Conservation (phyloP, 108 stramenopile species). For the Skeletonema marinoi region DNA sequence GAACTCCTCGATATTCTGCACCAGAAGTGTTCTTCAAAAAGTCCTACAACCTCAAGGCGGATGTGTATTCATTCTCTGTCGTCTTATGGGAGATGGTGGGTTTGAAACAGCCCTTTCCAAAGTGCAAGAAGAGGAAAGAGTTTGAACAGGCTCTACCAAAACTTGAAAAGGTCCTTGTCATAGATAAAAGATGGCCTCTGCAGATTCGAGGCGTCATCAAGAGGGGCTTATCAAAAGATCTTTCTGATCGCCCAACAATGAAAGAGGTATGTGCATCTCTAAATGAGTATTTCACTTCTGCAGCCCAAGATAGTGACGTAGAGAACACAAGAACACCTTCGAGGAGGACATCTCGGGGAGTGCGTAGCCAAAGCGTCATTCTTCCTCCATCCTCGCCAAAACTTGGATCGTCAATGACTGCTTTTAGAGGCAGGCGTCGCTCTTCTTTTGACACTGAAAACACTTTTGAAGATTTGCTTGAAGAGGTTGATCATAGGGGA, state of each 20-base stretch:
- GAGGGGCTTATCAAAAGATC: background rate
- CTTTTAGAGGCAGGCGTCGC: too few species aligned
- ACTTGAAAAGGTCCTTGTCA: background rate
- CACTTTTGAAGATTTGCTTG: too few species aligned
- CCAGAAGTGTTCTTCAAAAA: slow-evolving; percentile 28
- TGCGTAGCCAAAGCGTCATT: background rate
- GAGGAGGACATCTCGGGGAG: background rate
- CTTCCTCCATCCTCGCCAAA: background rate
- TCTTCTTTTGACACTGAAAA: too few species aligned
- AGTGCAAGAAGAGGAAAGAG: slow-evolving; percentile 15
- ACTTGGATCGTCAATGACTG: too few species aligned
- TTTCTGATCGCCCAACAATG: background rate
- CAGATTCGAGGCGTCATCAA: background rate
- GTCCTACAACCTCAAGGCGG: slow-evolving; percentile 63
- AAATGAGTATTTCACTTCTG: background rate
- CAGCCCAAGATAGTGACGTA: background rate
- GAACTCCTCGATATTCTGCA: slow-evolving; percentile 54
- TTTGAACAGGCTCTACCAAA: background rate
- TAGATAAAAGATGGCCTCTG: background rate
- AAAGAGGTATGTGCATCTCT: background rate
- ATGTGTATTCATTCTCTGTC: slow-evolving; percentile 1
- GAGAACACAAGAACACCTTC: background rate
- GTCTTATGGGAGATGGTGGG: slow-evolving; percentile 4
- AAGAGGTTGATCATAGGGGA: too few species aligned
- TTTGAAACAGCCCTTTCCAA: background rate